Evolutionary conservation across 2,329 filamentous ascomycete species (phyloP), one percentile per base, ranked within the genome.

Genomic region (Pseudogymnoascus sp.): DNA sequence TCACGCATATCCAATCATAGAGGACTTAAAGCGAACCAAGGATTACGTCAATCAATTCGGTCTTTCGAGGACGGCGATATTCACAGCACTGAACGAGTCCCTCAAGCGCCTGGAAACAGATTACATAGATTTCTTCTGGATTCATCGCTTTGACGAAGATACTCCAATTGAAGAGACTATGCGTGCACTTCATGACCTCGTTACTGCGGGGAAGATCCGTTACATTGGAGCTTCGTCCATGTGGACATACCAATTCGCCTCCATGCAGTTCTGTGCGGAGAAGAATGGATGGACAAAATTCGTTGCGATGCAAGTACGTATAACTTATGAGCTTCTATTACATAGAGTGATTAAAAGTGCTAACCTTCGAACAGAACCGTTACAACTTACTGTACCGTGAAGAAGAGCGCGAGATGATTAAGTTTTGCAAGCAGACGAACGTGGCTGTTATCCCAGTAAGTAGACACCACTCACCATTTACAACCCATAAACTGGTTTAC

Each of bases 31-130:
- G 1, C 70, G 72, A 61, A 74, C 68, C 61, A 78, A 77, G 62
- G 80, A 82, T 67, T 82, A 81, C 67, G 75, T 78, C 38, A 81
- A 81, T 60, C 68, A 69, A 43, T 30, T 41, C 57, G 69, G 69
- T 68, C 73, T 89, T 18, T 84, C 80, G 18, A 76, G 87, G 50
- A 82, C 82, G 67, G 81, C 85, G 62, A 85, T 89, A 66, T 83
- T 89, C 67, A 81, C 86, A 65, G 82, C 83, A 0, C 86, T 89
- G 4, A 79, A 88, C 11, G 79, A 77, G 41, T 85, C 80, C 58
- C 73, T 85, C 3, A 71, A 76, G 59, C 73, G 83, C 22, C 74
- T 87, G 35, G 79, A 78, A 22, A 83, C 78, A 2, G 66, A 73
- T 1, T 85, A 87, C 70, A 81, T 85, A 64, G 82, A 84, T 70